Conservation (phyloP, 2,329 filamentous ascomycete species). For the Scorias spongiosa region DNA sequence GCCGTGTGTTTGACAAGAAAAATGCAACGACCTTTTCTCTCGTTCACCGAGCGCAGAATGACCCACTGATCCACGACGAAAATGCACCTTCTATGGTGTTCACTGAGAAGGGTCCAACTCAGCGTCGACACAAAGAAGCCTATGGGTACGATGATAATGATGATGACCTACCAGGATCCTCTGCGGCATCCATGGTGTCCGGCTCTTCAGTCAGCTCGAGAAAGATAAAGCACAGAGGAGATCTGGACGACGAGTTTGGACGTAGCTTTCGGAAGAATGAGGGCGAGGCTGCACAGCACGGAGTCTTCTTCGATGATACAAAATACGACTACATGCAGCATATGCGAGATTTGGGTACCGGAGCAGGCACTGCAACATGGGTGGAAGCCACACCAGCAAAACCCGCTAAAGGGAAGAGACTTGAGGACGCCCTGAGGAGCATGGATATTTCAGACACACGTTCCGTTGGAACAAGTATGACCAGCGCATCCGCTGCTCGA, state of each 20-base stretch:
- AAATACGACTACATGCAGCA: constrained; percentile 99
- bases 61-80: constrained; percentile 88
- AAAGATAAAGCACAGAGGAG: constrained; percentile 38
- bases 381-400: constrained; percentile 50
- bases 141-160: constrained; percentile 10
- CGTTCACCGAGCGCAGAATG: constrained; percentile 91
- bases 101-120: constrained; percentile 39
- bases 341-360: constrained; percentile 61
- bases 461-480: constrained; percentile 28
- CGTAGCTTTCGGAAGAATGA: constrained; percentile 67
- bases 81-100: constrained; percentile 82
- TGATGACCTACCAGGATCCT: constrained; percentile 10
- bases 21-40: constrained; percentile 84
- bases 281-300: constrained; percentile 87
- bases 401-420: constrained; percentile 48
- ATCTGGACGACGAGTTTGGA: constrained; percentile 63
- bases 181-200: constrained; percentile 22
- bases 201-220: constrained; percentile 11
- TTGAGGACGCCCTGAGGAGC: constrained; percentile 68
- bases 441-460: constrained; percentile 27
- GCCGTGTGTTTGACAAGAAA: constrained; percentile 79
- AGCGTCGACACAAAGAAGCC: constrained; percentile 2
- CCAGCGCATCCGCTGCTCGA: constrained; percentile 12
- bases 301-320: constrained; percentile 87
- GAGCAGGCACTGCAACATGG: constrained; percentile 54